phyloP scores from a whole-genome alignment of 768 basidiomycete genomes.

The Artomyces pyxidatus region DNA sequence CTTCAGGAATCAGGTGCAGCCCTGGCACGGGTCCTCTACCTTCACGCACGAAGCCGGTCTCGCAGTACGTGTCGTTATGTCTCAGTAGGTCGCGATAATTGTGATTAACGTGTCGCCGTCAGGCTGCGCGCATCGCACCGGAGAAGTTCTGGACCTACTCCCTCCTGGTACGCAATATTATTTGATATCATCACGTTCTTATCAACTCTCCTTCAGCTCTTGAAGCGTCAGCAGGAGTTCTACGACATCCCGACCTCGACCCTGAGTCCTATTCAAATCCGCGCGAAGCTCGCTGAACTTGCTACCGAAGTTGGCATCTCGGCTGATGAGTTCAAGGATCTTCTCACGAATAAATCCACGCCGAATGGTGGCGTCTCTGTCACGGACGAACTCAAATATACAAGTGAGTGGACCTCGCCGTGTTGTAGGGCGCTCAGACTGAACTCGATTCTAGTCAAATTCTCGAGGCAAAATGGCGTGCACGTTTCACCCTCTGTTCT shows the following conservation, averaged over 20 bases:
- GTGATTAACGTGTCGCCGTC: slow-evolving; percentile 1
- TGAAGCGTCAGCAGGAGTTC: slow-evolving; percentile 68
- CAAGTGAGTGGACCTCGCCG: slow-evolving; percentile 41
- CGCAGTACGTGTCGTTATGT: slow-evolving; percentile 41
- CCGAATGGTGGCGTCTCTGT: slow-evolving; percentile 79
- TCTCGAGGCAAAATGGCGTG: slow-evolving; percentile 82
- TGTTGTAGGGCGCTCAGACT: background rate
- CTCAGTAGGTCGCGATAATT: background rate
- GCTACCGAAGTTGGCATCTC: slow-evolving; percentile 44
- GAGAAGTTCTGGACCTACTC: slow-evolving; percentile 78
- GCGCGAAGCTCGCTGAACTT: slow-evolving; percentile 60
- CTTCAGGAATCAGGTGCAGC: slow-evolving; percentile 64
- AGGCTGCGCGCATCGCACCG: slow-evolving; percentile 67
- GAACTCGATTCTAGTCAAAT: slow-evolving; percentile 57
- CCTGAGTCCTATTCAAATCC: slow-evolving; percentile 62
- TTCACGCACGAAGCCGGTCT: slow-evolving; percentile 76
- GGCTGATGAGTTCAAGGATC: slow-evolving; percentile 48
- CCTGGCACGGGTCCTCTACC: slow-evolving; percentile 74
- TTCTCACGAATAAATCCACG: slow-evolving; percentile 49
- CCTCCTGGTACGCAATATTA: slow-evolving; percentile 37
- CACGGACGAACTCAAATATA: slow-evolving; percentile 84
- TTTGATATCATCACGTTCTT: background rate
- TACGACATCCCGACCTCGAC: slow-evolving; percentile 68
- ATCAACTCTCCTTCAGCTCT: slow-evolving; percentile 41
- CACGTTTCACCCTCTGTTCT: slow-evolving; percentile 84